Base-by-base conservation (phyloP, 2,329 filamentous ascomycete genomes). In the Diatrype stigma region DNA sequence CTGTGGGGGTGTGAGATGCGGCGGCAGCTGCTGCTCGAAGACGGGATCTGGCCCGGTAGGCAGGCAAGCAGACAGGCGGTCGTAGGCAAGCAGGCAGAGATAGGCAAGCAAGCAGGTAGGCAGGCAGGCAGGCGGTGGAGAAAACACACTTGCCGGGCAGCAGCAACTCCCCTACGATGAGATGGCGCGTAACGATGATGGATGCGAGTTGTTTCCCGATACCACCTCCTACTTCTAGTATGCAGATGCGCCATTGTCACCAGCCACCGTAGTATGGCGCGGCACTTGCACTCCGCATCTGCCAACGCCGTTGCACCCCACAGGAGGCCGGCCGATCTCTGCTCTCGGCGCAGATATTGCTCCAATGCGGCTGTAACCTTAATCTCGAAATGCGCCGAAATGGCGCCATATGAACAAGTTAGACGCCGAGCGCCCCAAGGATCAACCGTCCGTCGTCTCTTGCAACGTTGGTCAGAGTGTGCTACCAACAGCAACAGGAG, bases 221-320 rank as follows among this genome's bases (percentile, higher is more conserved):
- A 28, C 40, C 21, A 44, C 40, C 22, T 42, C 40, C 21, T 28
- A n/a, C 40, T 23, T 28, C 22, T 19, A 28, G 22, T 12, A 23
- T 44, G 40, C 40, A 44, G 40, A 44, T 26, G 40, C 22, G 22
- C 40, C 40, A 23, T 26, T 44, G 12, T 44, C 40, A 28, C 40
- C n/a, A 44, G 40, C 40, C 40, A 44, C 40, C n/a, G n/a, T n/a
- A n/a, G n/a, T 44, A 44, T 28, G 40, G 40, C 22, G 40, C 40
- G 40, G 40, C 40, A 28, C n/a, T n/a, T 44, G 22, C 14, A 8
- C 40, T 44, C 40, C 40, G 40, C 22, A 19, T 23, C 22, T 14
- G 14, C 40, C 14, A 23, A 7, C 21, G 40, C 40, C 40, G 40
- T 28, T 26, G 40, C 40, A 44, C 12, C 26, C 1, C 22, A 26